These are phyloP conservation scores for Exophiala sp. DNA, from an alignment of 2,329 filamentous ascomycete genomes.

Conservation along the genomic window DNA sequence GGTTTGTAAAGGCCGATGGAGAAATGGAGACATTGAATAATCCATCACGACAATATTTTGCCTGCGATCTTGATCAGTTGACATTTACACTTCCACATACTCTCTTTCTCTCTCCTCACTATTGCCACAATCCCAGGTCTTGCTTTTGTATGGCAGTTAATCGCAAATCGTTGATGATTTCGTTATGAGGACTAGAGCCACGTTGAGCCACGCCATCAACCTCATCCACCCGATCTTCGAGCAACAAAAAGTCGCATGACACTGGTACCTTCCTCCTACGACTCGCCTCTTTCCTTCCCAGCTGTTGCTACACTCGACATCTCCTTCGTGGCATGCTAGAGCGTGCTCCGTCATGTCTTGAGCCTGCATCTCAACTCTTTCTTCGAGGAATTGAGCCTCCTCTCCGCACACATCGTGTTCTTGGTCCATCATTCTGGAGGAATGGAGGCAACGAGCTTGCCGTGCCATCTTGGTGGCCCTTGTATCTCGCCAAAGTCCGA, in stretches of 20 bases:
- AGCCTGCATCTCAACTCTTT: slow-evolving; percentile 48
- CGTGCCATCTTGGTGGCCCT: slow-evolving; percentile 34
- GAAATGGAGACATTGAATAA: too few relatives aligned
- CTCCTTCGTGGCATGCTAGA: slow-evolving; percentile 47
- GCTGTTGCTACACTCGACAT: not conserved
- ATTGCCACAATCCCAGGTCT: too few relatives aligned
- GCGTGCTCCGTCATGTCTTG: slow-evolving; percentile 49
- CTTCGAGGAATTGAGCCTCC: slow-evolving; percentile 39
- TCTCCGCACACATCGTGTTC: slow-evolving; percentile 36
- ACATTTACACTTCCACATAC: too few relatives aligned
- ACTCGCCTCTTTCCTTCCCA: not conserved
- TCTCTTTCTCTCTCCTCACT: too few relatives aligned
- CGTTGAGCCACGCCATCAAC: not conserved
- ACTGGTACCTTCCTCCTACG: not conserved
- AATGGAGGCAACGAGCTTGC: slow-evolving; percentile 32
- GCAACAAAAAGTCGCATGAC: slow-evolving; percentile 4
- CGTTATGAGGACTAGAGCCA: too few relatives aligned
- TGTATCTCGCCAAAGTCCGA: slow-evolving; percentile 30
- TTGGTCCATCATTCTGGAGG: slow-evolving; percentile 38
- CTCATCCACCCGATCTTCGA: not conserved
- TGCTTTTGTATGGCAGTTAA: not conserved
- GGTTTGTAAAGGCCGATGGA: too few relatives aligned
- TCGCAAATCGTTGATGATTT: not conserved
- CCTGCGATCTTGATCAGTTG: too few relatives aligned
- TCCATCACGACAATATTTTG: too few relatives aligned